Base-by-base conservation (phyloP, 1,284 basidiomycete species). In the Golubevia sp. region DNA sequence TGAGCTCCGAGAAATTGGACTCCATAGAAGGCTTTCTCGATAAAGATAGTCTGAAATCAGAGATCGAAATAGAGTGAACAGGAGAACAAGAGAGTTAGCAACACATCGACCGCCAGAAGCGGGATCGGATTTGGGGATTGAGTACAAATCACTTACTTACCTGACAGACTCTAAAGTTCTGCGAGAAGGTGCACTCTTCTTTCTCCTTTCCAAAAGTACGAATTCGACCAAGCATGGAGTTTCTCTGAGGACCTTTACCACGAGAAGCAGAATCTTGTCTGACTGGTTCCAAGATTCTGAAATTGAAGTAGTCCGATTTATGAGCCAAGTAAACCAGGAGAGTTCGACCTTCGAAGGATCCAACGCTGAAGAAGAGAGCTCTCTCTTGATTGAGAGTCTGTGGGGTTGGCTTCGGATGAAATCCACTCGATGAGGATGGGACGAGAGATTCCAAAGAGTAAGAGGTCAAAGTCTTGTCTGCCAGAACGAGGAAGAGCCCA, bases 401-500 rank as follows among this genome's bases (percentile, higher is more conserved):
- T 79, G 97, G 92, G 0, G 94, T 76, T 49, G 93, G 24, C 81
- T 85, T 57, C 13, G 73, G 63, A 25, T 55, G 55, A 25, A 58
- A 50, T 64, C 70, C 23, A 55, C 57, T 2, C n/a, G 88, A 89
- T 18, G 88, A 88, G 1, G 93, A 92, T 0, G 96, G 96, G 11
- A 98, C 94, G 15, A 99, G 88, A 0, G 94, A 94, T 83, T 97
- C 94, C 54, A 98, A 92, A 67, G 96, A 93, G 82, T 98, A 97
- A 38, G 84, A 79, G 54, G 84, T 74, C 55, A 86, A 74, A 18
- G 83, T 91, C 86, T 93, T 94, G 84, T 96, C 93, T 3, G 95
- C 92, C 20, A 98, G 86, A 18, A 98, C 94, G 27, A 99, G 87
- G 87, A 99, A 94, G 72, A 98, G 93, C 26, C 93, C 92, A 83